Percentiles rank a stretch among this genome's conserved stretches.
Evolutionary conservation across 352 stramenopile genomes (phyloP).

Genomic region (Phytophthora sansomeana): DNA sequence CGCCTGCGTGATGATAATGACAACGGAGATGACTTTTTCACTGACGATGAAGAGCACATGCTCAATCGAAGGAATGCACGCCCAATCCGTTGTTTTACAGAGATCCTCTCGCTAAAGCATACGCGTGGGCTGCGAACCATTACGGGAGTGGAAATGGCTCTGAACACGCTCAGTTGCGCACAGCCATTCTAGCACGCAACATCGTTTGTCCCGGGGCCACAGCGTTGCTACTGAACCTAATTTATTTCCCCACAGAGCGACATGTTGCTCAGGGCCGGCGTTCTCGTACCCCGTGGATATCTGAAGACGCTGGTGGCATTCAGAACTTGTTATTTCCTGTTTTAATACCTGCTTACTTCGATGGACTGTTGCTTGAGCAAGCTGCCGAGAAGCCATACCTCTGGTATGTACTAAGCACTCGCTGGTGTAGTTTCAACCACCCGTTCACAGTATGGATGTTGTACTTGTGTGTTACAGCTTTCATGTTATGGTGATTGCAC

Average conservation of each 20-base stretch:
- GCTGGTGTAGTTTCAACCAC: too few relatives aligned
- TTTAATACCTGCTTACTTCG: too few relatives aligned
- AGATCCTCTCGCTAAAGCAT: slow-evolving; percentile 56
- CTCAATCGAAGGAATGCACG: not conserved
- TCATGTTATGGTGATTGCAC: too few relatives aligned
- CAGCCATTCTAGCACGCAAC: slow-evolving; percentile 58
- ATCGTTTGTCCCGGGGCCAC: slow-evolving; percentile 60
- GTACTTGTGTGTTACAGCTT: too few relatives aligned
- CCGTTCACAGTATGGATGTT: too few relatives aligned
- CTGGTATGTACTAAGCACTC: too few relatives aligned
- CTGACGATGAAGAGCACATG: not conserved
- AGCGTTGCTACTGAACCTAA: slow-evolving; percentile 65
- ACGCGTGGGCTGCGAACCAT: slow-evolving; percentile 57
- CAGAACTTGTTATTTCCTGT: too few relatives aligned
- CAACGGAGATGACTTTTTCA: not conserved
- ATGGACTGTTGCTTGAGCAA: too few relatives aligned
- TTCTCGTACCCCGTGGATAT: too few relatives aligned
- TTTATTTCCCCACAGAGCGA: slow-evolving; percentile 55
- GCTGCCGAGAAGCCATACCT: too few relatives aligned
- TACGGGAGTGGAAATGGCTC: slow-evolving; percentile 57
- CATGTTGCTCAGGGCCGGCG: slow-evolving; percentile 42
- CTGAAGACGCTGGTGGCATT: too few relatives aligned
- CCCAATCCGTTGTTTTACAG: slow-evolving; percentile 54
- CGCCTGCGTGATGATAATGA: not conserved
- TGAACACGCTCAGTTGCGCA: slow-evolving; percentile 58